Conservation (phyloP, 2,329 filamentous ascomycete genomes). For the Nemania bipapillata region DNA sequence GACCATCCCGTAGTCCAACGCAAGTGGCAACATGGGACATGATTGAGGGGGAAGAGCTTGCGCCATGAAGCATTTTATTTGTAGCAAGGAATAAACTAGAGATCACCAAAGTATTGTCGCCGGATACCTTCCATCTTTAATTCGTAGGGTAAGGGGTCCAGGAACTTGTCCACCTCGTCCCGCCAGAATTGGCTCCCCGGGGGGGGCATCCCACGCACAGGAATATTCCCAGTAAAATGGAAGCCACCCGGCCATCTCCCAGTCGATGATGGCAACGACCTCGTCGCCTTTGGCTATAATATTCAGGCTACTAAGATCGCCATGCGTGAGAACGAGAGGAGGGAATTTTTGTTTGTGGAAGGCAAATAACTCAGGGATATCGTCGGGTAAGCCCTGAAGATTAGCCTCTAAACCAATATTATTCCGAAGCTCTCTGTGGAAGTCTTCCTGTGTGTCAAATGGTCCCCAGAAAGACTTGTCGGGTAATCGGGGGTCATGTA, state of each 20-base stretch:
- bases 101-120: background rate
- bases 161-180: background rate
- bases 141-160: background rate
- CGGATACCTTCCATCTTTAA: background rate
- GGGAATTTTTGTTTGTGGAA: background rate
- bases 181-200: background rate
- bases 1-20: too few relatives aligned
- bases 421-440: background rate
- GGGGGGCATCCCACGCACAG: background rate
- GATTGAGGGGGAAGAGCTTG: conserved; percentile 43
- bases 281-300: too few relatives aligned
- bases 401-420: background rate
- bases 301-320: background rate
- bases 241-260: background rate
- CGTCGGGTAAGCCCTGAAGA: background rate
- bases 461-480: background rate
- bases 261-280: background rate
- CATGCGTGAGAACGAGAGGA: background rate
- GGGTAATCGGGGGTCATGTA: background rate
- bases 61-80: too few relatives aligned
- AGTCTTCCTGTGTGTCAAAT: background rate
- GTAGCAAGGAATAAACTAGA: too few relatives aligned
- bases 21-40: conserved; percentile 54
- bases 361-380: background rate
- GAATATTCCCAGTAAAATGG: background rate